Evolutionary conservation across 768 basidiomycete genomes (phyloP), one percentile per base, ranked within the genome.

Genomic region (Leucocoprinus birnbaumii): DNA sequence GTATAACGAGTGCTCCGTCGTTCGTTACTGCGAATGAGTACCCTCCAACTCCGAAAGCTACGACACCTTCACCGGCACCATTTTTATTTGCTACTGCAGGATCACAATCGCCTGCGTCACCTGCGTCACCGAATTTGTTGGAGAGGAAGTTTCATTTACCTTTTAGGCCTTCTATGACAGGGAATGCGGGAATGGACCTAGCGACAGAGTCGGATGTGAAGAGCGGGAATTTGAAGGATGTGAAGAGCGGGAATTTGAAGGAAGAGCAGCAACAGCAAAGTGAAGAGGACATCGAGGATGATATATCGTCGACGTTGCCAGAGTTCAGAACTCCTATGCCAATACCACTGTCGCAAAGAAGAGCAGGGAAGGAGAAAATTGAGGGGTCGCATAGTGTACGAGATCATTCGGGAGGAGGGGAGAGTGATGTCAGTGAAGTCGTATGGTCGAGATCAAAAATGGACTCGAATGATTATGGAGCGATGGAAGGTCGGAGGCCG

Each of bases 121-220:
- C 53, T 11, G 53, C n/a, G n/a, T n/a, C n/a, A n/a, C n/a, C n/a
- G n/a, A n/a, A n/a, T n/a, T n/a, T n/a, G 11, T 31, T 26, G 18
- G 53, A 55, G 19, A 55, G 45, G n/a, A 55, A 48, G 35, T 55
- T 55, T 25, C 53, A 55, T 48, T 26, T 55, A 19, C 53, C 53
- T 3, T 55, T 55, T 31, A 55, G 46, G 11, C 37, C 53, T 19
- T 22, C 51, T 4, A 0, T 38, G 19, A 22, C 51, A 3, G 18
- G 19, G 18, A 38, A 14, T 9, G 35, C 53, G 31, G 31, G 5
- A 10, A n/a, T 27, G 38, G 46, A 48, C 21, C 48, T 38, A 5
- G 18, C 31, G 38, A 18, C 31, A 18, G 47, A 27, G 16, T n/a
- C 22, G 13, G 16, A 38, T 19, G 38, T 6, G 8, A 18, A 18